Evolutionary conservation across 1,139 yeast genomes (phyloP).

Genomic region (Blastobotrys persicus): DNA sequence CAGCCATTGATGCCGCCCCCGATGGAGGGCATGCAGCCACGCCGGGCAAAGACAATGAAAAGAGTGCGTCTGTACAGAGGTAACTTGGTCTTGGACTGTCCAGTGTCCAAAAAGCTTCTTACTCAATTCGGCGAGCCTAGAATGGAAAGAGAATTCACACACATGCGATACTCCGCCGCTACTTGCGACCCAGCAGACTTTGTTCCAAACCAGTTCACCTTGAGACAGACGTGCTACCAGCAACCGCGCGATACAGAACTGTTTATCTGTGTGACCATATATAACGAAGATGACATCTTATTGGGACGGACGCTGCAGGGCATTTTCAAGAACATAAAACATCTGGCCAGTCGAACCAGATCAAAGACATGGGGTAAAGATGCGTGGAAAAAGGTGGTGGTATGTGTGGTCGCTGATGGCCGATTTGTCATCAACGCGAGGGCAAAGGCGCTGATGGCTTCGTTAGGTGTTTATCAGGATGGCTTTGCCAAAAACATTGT

Average conservation of each 20-base stretch:
- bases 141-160: constrained; percentile 64
- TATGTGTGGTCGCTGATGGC: constrained; percentile 75
- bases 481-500: constrained; percentile 79
- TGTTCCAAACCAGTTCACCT: constrained; percentile 52
- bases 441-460: constrained; percentile 62
- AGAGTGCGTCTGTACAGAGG: constrained; percentile 62
- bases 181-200: constrained; percentile 76
- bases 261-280: constrained; percentile 73
- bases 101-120: constrained; percentile 61
- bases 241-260: constrained; percentile 71
- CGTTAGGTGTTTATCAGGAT: constrained; percentile 76
- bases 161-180: constrained; percentile 77
- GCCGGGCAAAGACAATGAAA: constrained; percentile 43
- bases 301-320: constrained; percentile 75
- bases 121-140: constrained; percentile 47
- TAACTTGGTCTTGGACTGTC: constrained; percentile 75
- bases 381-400: constrained; percentile 77
- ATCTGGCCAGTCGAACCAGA: constrained; percentile 54
- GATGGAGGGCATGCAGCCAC: constrained; percentile 31
- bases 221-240: constrained; percentile 64
- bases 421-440: constrained; percentile 65
- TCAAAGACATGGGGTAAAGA: constrained; percentile 76
- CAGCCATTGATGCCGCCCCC: constrained; percentile 25
- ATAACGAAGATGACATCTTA: constrained; percentile 73
- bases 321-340: constrained; percentile 67